A percentile compares a stretch with the other conserved stretches of the same genome.
phyloP scores from a whole-genome alignment of 2,329 filamentous ascomycete species.

The Macroventuria anomochaeta region DNA sequence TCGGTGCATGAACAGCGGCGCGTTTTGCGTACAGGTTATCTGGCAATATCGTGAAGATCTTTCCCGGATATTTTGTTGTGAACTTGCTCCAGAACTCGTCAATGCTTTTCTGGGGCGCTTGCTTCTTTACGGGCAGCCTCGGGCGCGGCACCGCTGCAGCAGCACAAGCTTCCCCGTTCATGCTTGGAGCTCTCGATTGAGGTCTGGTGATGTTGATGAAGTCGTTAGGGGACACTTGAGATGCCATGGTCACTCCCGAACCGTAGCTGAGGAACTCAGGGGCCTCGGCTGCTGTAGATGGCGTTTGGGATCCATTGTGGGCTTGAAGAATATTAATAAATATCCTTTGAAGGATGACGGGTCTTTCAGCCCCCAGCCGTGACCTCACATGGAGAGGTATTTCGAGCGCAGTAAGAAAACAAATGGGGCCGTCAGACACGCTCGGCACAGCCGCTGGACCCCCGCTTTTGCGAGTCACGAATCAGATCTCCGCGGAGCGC shows the following conservation, averaged over 20 bases:
- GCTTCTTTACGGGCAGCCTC: slow-evolving; percentile 51
- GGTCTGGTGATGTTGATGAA: slow-evolving; percentile 47
- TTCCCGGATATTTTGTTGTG: slow-evolving; percentile 72
- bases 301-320: slow-evolving; percentile 39
- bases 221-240: slow-evolving; percentile 45
- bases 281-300: slow-evolving; percentile 21
- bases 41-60: slow-evolving; percentile 74
- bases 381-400: slow-evolving; percentile 37
- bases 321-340: slow-evolving; percentile 36
- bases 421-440: slow-evolving; percentile 44
- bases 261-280: slow-evolving; percentile 24
- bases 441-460: slow-evolving; percentile 42
- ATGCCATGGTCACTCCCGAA: slow-evolving; percentile 43
- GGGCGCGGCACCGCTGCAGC: slow-evolving; percentile 27
- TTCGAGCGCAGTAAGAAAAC: slow-evolving; percentile 43
- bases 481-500: slow-evolving; percentile 30
- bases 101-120: slow-evolving; percentile 70
- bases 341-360: slow-evolving; percentile 15
- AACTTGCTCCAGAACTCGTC: slow-evolving; percentile 77
- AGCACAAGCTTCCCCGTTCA: slow-evolving; percentile 37
- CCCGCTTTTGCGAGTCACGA: slow-evolving; percentile 33
- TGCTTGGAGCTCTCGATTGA: slow-evolving; percentile 46
- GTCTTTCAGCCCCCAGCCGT: slow-evolving; percentile 42
- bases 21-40: slow-evolving; percentile 69
- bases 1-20: slow-evolving; percentile 63